These are phyloP conservation scores for Inga leiocalycina DNA, from an alignment of 306 rosid genomes.

Conservation along the genomic window DNA sequence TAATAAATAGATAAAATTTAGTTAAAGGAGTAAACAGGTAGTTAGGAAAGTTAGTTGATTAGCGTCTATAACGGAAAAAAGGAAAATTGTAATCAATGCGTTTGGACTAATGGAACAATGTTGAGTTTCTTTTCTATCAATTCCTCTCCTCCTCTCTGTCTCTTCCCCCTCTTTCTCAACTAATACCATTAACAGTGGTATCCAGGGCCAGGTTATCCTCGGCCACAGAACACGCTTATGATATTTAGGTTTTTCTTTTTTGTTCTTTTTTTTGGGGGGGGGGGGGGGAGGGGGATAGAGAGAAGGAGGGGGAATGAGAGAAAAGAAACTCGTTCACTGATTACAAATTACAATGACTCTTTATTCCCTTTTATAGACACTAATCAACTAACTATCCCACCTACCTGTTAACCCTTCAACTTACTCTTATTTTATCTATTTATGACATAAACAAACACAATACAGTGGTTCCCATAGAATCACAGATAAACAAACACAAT, in stretches of 20 bases:
- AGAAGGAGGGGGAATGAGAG: background rate
- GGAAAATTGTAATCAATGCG: background rate
- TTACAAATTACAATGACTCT: background rate
- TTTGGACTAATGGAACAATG: background rate
- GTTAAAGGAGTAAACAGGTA: background rate
- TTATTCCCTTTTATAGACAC: background rate
- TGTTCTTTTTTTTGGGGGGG: background rate
- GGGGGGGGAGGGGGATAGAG: background rate
- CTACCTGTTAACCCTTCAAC: background rate
- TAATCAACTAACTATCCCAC: background rate
- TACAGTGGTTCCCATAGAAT: conserved; percentile 9
- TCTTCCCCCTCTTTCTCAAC: background rate
- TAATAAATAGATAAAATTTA: background rate
- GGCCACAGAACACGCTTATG: background rate
- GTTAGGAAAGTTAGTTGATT: background rate
- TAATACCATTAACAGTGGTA: background rate
- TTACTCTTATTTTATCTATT: background rate
- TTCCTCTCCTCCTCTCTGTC: background rate
- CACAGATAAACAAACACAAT: background rate
- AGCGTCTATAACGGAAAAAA: background rate
- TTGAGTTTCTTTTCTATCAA: background rate
- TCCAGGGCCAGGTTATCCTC: background rate
- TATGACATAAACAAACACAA: background rate
- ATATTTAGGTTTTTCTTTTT: background rate
- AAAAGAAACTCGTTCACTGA: background rate